Evolutionary conservation across 495 filamentous ascomycete genomes (phyloP), one percentile per base, ranked within the genome.

Genomic region (Podospora pseudoanserina): DNA sequence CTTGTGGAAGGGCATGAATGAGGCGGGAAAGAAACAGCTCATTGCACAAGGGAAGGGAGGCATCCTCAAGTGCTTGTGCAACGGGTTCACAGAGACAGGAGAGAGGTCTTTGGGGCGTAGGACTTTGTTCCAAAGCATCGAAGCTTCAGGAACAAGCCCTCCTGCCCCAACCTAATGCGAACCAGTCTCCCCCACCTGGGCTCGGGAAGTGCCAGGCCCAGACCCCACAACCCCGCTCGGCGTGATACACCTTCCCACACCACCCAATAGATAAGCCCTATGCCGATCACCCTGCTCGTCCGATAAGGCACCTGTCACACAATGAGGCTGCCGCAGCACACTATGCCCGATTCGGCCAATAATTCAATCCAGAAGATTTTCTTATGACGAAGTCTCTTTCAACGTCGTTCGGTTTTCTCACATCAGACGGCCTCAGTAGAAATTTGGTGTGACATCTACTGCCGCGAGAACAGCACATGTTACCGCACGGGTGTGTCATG

Each of bases 331-430:
- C 39, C 7, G 15, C 2, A 11, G 9, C 9, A 11, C 39, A 16
- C 39, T 49, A 49, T 49, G 39, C 39, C 39, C 13, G 39, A 49
- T 49, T 49, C 39, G 39, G 27, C 39, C 39, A 49, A 13, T 13
- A 49, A 49, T 49, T 11, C 13, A 49, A 49, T 49, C 39, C 15
- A 13, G 39, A 2, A 16, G n/a, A 60, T 39, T 34, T 34, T 27
- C 16, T 18, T 34, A 4, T n/a, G 7, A 4, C n/a, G 34, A 66
- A 67, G 68, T 18, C 55, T 70, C 60, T 67, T 67, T 64, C 64
- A 65, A 70, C 68, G 65, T 67, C 68, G 59, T 66, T 20, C 53
- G 63, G 58, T 60, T 30, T 65, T 61, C 64, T 32, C 28, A 20
- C 5, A 32, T 39, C n/a, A 57, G 56, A 55, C 6, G 23, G 26